Percentiles rank a stretch among this genome's conserved stretches.
Evolutionary conservation across 345 rosid genomes (phyloP).

Genomic region (Combretum micranthum): DNA sequence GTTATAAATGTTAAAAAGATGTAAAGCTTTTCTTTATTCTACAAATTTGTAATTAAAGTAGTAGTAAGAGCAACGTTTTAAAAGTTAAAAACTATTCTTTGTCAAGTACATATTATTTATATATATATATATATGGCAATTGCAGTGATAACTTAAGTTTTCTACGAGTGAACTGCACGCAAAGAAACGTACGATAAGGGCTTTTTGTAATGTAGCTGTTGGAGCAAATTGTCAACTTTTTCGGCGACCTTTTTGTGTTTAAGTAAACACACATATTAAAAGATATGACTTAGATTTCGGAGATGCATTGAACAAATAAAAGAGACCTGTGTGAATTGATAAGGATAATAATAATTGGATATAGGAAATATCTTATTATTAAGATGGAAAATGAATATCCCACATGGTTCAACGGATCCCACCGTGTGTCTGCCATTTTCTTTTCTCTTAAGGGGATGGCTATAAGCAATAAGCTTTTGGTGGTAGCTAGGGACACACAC

Average conservation of each 20-base stretch:
- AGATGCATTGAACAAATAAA: slow-evolving; percentile 11
- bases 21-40: no score
- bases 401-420: slow-evolving; percentile 22
- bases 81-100: background rate
- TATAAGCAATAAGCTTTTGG: background rate
- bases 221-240: slow-evolving; percentile 80
- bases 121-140: background rate
- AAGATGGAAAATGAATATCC: slow-evolving; percentile 8
- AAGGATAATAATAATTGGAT: background rate
- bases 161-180: slow-evolving; percentile 79
- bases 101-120: slow-evolving; percentile 3
- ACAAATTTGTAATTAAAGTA: no score
- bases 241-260: slow-evolving; percentile 37
- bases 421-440: slow-evolving; percentile 22
- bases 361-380: no score
- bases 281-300: slow-evolving; percentile 23
- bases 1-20: no score
- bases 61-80: no score
- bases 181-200: slow-evolving; percentile 36
- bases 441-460: no score
- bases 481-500: slow-evolving; percentile 14
- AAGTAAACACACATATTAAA: slow-evolving; percentile 10
- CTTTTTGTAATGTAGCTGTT: slow-evolving; percentile 29
- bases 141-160: background rate
- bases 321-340: background rate